These are phyloP conservation scores for Phytophthora agathidicida DNA, from an alignment of 352 stramenopile species.

Conservation along the genomic window DNA sequence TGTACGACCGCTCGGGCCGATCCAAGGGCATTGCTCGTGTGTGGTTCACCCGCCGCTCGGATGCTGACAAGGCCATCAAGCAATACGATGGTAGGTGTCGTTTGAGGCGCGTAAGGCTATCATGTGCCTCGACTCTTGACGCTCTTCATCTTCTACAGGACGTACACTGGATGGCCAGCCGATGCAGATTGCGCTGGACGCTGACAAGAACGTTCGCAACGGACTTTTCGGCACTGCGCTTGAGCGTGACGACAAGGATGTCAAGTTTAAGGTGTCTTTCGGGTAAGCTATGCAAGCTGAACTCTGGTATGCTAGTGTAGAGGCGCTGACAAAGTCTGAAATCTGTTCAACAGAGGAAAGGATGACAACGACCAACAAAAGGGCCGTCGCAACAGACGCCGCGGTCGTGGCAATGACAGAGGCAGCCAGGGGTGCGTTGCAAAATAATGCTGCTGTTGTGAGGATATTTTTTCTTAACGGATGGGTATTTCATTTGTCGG, in stretches of 20 bases:
- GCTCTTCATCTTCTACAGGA: conserved; percentile 33
- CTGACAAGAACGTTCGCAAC: conserved; percentile 75
- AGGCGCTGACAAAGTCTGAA: not conserved
- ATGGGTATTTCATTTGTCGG: conserved; percentile 5
- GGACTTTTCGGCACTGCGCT: conserved; percentile 82
- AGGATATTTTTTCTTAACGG: conserved; percentile 2
- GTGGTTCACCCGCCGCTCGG: conserved; percentile 69
- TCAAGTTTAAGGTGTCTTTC: conserved; percentile 86
- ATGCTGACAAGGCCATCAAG: conserved; percentile 84
- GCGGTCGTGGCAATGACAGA: conserved; percentile 42
- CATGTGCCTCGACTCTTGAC: not conserved
- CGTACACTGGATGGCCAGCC: conserved; percentile 75
- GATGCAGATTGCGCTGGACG: conserved; percentile 78
- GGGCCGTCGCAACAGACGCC: conserved; percentile 48
- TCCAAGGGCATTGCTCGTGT: conserved; percentile 83
- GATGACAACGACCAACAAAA: conserved; percentile 43
- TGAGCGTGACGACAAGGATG: conserved; percentile 55
- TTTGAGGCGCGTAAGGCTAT: not conserved
- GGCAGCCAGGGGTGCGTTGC: conserved; percentile 18
- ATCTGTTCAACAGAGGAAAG: conserved; percentile 24
- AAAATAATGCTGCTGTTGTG: not conserved
- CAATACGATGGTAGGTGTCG: conserved; percentile 70
- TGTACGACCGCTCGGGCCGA: conserved; percentile 83
- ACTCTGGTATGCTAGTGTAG: no score
- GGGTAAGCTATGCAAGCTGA: conserved; percentile 54